Evolutionary conservation across 106 monocot species (phyloP).

Genomic region (Dactylorhiza incarnata): DNA sequence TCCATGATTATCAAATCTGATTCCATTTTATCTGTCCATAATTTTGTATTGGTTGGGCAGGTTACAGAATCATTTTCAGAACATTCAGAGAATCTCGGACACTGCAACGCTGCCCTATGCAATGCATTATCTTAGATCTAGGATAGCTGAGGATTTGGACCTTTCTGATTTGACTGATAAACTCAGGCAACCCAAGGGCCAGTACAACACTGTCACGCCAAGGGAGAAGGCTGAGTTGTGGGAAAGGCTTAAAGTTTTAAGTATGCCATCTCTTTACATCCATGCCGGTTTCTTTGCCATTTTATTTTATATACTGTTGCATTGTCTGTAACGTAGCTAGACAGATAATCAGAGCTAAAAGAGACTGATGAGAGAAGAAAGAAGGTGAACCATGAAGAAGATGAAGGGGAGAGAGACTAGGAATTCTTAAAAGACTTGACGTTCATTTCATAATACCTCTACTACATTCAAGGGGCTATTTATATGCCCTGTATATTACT

Average conservation of each 20-base stretch:
- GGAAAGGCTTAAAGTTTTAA: slow-evolving; percentile 78
- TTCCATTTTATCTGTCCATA: background rate
- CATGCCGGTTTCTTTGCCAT: background rate
- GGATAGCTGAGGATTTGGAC: slow-evolving; percentile 57
- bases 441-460: no score
- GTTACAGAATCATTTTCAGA: slow-evolving; percentile 70
- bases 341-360: no score
- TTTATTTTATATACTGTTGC: slow-evolving; percentile 1
- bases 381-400: no score
- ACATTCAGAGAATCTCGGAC: slow-evolving; percentile 70
- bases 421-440: no score
- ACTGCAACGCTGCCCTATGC: slow-evolving; percentile 66
- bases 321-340: no score
- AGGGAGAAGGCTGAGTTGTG: slow-evolving; percentile 73
- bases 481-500: no score
- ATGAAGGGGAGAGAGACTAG: no score
- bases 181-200: slow-evolving; percentile 70
- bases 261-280: slow-evolving; percentile 24
- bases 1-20: background rate
- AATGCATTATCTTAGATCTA: slow-evolving; percentile 41
- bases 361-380: no score
- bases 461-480: no score
- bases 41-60: slow-evolving; percentile 19
- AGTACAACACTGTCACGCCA: slow-evolving; percentile 18
- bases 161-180: slow-evolving; percentile 65